Conservation (phyloP, 2,329 filamentous ascomycete genomes). For the Pyrenophora graminea region DNA sequence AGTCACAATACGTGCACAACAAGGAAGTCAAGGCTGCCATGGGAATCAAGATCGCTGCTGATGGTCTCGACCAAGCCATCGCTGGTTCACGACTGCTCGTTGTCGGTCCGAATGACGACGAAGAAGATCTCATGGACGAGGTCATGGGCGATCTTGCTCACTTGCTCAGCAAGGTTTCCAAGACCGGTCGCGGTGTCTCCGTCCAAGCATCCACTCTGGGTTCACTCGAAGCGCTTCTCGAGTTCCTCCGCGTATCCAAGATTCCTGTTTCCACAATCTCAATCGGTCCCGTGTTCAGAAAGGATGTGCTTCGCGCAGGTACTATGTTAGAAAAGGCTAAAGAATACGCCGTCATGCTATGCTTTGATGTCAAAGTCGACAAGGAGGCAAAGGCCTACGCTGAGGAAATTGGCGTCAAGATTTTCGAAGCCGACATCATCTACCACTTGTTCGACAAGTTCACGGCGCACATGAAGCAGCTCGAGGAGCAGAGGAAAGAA, state of each 20-base stretch:
- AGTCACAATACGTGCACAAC: constrained; percentile 97
- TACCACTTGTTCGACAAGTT: constrained; percentile 98
- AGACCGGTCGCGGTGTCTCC: constrained; percentile 89
- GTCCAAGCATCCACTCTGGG: constrained; percentile 97
- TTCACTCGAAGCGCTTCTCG: constrained; percentile 91
- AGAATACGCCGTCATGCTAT: constrained; percentile 98
- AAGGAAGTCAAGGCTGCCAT: constrained; percentile 98
- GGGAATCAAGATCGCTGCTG: constrained; percentile 98
- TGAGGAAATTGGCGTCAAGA: constrained; percentile 92
- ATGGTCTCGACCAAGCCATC: constrained; percentile 93
- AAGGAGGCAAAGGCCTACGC: constrained; percentile 92
- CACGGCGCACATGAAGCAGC: constrained; percentile 87
- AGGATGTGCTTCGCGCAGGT: constrained; percentile 91
- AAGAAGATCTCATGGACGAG: constrained; percentile 95
- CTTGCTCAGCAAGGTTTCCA: constrained; percentile 88
- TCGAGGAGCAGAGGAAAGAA: constrained; percentile 91
- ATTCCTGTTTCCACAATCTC: constrained; percentile 97
- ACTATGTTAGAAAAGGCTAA: constrained; percentile 95
- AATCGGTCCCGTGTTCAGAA: constrained; percentile 96
- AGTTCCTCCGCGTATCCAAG: constrained; percentile 94
- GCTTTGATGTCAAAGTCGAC: constrained; percentile 99
- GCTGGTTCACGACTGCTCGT: constrained; percentile 94
- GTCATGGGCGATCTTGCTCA: constrained; percentile 93
- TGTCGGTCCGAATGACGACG: constrained; percentile 91
- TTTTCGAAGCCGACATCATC: constrained; percentile 98